phyloP scores from a whole-genome alignment of 208 protist species.

The Giardia muris region DNA sequence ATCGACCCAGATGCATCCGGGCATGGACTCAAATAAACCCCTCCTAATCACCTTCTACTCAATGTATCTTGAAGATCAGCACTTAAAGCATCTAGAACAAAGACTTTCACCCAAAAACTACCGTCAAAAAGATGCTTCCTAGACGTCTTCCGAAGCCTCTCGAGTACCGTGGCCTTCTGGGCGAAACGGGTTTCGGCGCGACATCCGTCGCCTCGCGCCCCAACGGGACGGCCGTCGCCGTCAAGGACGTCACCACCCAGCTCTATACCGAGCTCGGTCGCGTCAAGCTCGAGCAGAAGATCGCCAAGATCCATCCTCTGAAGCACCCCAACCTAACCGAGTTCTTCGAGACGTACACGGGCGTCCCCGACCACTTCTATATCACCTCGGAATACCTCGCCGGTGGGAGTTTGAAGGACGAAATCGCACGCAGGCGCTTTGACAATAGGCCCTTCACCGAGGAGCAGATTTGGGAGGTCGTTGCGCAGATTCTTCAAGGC shows the following conservation, averaged over 20 bases:
- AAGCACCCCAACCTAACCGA: not conserved
- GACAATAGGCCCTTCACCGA: not conserved
- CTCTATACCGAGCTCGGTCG: not conserved
- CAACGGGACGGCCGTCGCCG: not conserved
- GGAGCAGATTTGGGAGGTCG: not conserved
- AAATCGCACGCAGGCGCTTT: not conserved
- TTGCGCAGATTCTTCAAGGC: not conserved
- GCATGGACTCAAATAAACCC: no score
- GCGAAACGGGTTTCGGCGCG: not conserved
- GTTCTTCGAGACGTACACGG: not conserved
- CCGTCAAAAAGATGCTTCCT: not conserved
- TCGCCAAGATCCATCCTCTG: not conserved
- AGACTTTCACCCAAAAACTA: no score
- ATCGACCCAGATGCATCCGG: no score
- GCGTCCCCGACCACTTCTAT: not conserved
- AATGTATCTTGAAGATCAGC: no score
- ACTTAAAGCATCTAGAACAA: no score
- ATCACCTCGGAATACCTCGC: not conserved
- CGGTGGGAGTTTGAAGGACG: not conserved
- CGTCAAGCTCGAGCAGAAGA: constrained; percentile 2
- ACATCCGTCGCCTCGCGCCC: not conserved
- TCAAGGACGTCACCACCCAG: not conserved
- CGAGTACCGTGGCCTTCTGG: not conserved
- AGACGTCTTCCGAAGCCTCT: not conserved
- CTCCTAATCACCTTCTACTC: no score